A percentile compares a stretch with the other conserved stretches of the same genome.
These are phyloP conservation scores for Camellia oleifera DNA, from an alignment of 179 eudicot species.

Conservation along the genomic window DNA sequence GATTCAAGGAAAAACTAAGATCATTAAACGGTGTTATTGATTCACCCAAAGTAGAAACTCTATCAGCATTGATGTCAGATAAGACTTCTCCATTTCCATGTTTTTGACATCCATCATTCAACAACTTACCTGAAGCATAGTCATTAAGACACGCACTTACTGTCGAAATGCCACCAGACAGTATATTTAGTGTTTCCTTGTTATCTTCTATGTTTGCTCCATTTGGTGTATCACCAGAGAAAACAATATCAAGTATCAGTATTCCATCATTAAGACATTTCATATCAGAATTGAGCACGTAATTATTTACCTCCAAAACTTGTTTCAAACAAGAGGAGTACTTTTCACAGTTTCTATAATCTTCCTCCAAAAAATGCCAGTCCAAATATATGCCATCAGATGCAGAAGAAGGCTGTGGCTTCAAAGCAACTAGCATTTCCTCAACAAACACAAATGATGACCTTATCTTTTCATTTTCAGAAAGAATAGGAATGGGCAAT, in stretches of 20 bases:
- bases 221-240: slow-evolving; percentile 38
- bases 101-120: slow-evolving; percentile 35
- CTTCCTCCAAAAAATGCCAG: slow-evolving; percentile 69
- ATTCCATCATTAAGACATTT: slow-evolving; percentile 34
- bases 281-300: slow-evolving; percentile 22
- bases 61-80: slow-evolving; percentile 23
- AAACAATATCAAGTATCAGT: slow-evolving; percentile 45
- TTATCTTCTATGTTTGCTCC: slow-evolving; percentile 33
- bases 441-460: slow-evolving; percentile 36
- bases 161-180: slow-evolving; percentile 23
- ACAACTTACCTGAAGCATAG: slow-evolving; percentile 28
- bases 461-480: slow-evolving; percentile 41
- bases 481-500: slow-evolving; percentile 67
- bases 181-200: slow-evolving; percentile 42
- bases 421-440: slow-evolving; percentile 39
- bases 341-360: slow-evolving; percentile 37
- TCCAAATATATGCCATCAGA: slow-evolving; percentile 90
- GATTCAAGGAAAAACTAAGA: slow-evolving; percentile 76
- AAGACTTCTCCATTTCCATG: slow-evolving; percentile 32
- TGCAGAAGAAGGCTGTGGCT: slow-evolving; percentile 54
- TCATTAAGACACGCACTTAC: slow-evolving; percentile 20
- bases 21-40: slow-evolving; percentile 49
- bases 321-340: slow-evolving; percentile 45
- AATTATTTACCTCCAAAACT: slow-evolving; percentile 49
- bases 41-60: slow-evolving; percentile 29